Conservation (phyloP, 1,284 basidiomycete genomes). For the Meira miltonrushii region DNA sequence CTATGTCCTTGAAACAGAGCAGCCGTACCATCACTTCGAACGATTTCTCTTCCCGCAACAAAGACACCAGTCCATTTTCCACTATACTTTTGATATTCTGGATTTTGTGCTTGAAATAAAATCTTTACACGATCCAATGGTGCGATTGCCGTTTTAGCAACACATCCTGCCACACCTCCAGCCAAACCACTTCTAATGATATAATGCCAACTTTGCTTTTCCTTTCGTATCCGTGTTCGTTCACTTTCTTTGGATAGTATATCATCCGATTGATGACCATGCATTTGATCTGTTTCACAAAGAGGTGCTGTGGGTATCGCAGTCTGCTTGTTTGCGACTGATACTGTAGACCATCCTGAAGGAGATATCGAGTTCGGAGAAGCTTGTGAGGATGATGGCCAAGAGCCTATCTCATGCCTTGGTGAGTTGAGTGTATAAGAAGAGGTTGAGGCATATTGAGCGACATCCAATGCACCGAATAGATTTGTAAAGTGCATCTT, state of each 20-base stretch:
- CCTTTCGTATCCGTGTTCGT: conserved; percentile 31
- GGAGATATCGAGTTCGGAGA: background rate
- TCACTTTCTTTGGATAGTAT: background rate
- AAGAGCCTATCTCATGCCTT: background rate
- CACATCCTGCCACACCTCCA: conserved; percentile 86
- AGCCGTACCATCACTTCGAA: conserved; percentile 64
- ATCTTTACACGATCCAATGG: conserved; percentile 98
- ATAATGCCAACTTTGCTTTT: conserved; percentile 67
- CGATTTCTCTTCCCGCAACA: conserved; percentile 75
- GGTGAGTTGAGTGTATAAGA: conserved; percentile 6
- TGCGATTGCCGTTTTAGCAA: conserved; percentile 93
- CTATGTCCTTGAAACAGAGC: conserved; percentile 94
- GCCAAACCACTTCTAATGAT: conserved; percentile 75
- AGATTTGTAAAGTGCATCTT: too few species aligned
- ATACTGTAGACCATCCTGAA: background rate
- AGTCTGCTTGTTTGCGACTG: background rate
- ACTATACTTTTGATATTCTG: conserved; percentile 87
- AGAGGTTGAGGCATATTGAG: background rate
- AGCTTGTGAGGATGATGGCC: background rate
- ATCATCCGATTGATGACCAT: background rate
- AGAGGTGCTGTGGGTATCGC: background rate
- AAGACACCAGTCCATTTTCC: conserved; percentile 81
- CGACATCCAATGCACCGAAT: too few species aligned
- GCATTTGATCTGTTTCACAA: conserved; percentile 14
- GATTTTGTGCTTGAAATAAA: conserved; percentile 93